phyloP scores from a whole-genome alignment of 2,329 filamentous ascomycete genomes.

The Penicillium digitatum region DNA sequence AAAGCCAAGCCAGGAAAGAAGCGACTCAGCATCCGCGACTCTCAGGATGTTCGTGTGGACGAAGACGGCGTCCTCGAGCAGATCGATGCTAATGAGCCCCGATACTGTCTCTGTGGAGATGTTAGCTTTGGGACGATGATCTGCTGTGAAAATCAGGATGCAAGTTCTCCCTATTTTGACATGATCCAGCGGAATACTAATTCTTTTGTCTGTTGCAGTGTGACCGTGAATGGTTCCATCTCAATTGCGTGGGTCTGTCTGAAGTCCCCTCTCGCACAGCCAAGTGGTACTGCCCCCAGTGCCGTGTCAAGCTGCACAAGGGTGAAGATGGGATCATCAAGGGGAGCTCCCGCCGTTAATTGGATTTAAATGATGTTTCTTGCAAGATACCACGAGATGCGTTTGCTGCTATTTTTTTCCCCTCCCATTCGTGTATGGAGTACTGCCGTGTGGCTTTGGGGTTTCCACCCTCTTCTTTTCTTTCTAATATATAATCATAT shows the following conservation, averaged over 20 bases:
- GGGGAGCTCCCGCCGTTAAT: slow-evolving; percentile 31
- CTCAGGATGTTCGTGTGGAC: slow-evolving; percentile 44
- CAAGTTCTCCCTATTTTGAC: slow-evolving; percentile 27
- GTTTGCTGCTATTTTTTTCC: background rate
- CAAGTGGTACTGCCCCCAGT: slow-evolving; percentile 65
- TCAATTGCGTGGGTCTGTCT: slow-evolving; percentile 56
- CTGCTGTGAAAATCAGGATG: slow-evolving; percentile 59
- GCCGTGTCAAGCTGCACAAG: slow-evolving; percentile 49
- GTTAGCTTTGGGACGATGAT: slow-evolving; percentile 65
- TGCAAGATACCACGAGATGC: slow-evolving; percentile 25
- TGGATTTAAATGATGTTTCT: slow-evolving; percentile 9
- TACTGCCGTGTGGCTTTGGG: background rate
- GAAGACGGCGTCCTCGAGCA: slow-evolving; percentile 48
- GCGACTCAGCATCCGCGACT: slow-evolving; percentile 38
- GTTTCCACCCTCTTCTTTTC: background rate
- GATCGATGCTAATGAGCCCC: slow-evolving; percentile 59
- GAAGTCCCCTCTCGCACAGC: slow-evolving; percentile 57
- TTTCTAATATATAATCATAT: background rate
- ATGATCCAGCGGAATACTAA: background rate
- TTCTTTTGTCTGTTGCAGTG: slow-evolving; percentile 45
- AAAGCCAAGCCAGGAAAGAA: slow-evolving; percentile 52
- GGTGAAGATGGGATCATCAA: slow-evolving; percentile 41
- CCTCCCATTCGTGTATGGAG: background rate
- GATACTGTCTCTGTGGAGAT: slow-evolving; percentile 63
- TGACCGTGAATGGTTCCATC: slow-evolving; percentile 64